Conservation (phyloP, 2,329 filamentous ascomycete species). For the Botrytis fabae region DNA sequence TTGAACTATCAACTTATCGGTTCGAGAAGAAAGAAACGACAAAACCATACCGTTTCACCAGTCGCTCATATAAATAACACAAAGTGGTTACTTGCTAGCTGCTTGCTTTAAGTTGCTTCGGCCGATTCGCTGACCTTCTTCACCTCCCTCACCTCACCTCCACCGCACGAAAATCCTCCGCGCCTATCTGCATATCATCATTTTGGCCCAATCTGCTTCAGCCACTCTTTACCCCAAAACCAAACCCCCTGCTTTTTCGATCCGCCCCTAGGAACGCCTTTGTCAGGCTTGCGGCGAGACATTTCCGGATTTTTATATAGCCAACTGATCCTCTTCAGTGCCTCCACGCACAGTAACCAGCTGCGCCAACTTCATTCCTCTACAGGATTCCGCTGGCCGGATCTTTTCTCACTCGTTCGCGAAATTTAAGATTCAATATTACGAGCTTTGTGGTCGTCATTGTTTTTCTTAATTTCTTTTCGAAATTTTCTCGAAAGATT, state of each 20-base stretch:
- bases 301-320: conserved; percentile 23
- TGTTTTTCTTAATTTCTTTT: conserved; percentile 11
- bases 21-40: conserved; percentile 4
- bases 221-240: conserved; percentile 13
- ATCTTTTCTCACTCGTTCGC: conserved; percentile 23
- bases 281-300: conserved; percentile 22
- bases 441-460: conserved; percentile 17
- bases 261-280: conserved; percentile 19
- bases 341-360: conserved; percentile 20
- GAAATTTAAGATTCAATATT: conserved; percentile 23
- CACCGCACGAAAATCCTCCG: conserved; percentile 18
- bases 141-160: conserved; percentile 8
- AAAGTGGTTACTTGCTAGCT: not conserved
- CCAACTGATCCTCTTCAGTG: conserved; percentile 23
- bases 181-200: conserved; percentile 24
- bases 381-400: conserved; percentile 24
- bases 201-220: conserved; percentile 11
- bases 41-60: conserved; percentile 14
- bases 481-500: conserved; percentile 17
- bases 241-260: conserved; percentile 7
- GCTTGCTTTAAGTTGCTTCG: conserved; percentile 7
- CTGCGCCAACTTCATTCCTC: conserved; percentile 22
- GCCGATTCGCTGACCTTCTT: conserved; percentile 10
- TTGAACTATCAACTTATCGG: conserved; percentile 9
- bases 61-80: conserved; percentile 17